Evolutionary conservation across 2,329 filamentous ascomycete genomes (phyloP), one percentile per base, ranked within the genome.

Genomic region (Didymosphaeria variabile): DNA sequence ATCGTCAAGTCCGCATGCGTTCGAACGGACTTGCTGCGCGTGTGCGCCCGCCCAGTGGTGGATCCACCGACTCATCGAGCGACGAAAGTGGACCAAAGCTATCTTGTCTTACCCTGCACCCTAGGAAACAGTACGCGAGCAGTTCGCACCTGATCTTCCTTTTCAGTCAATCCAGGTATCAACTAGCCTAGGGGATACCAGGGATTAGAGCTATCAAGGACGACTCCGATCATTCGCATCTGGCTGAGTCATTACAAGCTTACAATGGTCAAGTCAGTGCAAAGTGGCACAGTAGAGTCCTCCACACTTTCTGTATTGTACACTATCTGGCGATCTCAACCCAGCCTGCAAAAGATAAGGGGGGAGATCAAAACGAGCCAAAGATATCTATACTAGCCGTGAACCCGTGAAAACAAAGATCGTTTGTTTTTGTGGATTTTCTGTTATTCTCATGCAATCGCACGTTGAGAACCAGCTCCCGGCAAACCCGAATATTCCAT

Each of bases 261-360:
- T 15, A 17, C 2, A 6, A 38, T n/a, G 36, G 49, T 21, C 51
- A 42, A 29, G 34, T 21, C 40, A 44, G 17, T 44, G 21, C 51
- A 42, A 26, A 47, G 42, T n/a, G 42, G 40, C 40, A 56, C 31
- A 47, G 42, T 23, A 45, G 42, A 26, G 8, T 53, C 68, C 61
- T 66, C 68, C 66, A 65, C 62, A 59, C 59, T 63, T 64, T 69
- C 54, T 65, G 58, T 69, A 65, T 58, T 59, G 31, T 74, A 72
- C 68, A 74, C 64, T 74, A 71, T 70, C 67, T 74, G 71, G 73
- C 64, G 71, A 74, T 61, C 72, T 76, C 73, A 68, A 74, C 72
- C 72, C 59, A 64, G 60, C 63, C 67, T 66, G 57, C 53, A 59
- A 60, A 62, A 52, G 67, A 61, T 62, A 71, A 70, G 69, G 74